phyloP scores from a whole-genome alignment of 495 filamentous ascomycete species.

The Hyaloscypha variabilis region DNA sequence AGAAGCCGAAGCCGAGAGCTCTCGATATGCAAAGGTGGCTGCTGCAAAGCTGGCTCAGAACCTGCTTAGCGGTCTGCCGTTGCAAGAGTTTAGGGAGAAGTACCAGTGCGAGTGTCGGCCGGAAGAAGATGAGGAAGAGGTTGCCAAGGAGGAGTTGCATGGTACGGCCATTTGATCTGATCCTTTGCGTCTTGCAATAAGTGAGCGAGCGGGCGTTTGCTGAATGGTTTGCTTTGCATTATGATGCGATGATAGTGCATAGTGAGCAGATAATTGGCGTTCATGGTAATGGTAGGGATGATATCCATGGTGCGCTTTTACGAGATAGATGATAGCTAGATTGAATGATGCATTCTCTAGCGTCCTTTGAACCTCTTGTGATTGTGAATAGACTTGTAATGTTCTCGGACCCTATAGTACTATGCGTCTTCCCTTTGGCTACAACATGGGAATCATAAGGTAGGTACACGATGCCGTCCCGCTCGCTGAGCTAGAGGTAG shows the following conservation, averaged over 20 bases:
- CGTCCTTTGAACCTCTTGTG: too few species aligned
- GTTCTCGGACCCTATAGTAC: too few species aligned
- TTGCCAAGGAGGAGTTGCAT: background rate
- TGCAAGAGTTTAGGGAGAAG: conserved; percentile 58
- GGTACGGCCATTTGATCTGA: background rate
- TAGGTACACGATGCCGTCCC: too few species aligned
- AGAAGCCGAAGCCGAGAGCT: conserved; percentile 61
- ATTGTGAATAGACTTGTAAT: too few species aligned
- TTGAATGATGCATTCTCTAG: background rate
- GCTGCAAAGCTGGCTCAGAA: conserved; percentile 69
- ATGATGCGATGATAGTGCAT: background rate
- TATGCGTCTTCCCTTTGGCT: too few species aligned
- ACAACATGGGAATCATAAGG: too few species aligned
- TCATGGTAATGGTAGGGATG: background rate
- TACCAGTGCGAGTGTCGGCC: conserved; percentile 66
- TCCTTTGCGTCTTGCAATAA: background rate
- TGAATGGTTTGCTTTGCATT: background rate
- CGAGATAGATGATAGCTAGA: background rate
- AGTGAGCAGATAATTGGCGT: background rate
- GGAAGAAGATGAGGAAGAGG: background rate
- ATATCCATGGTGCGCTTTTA: background rate
- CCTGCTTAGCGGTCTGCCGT: conserved; percentile 56
- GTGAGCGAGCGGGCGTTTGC: background rate
- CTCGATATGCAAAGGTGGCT: conserved; percentile 71
- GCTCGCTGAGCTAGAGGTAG: too few species aligned